Evolutionary conservation across 768 basidiomycete species (phyloP), one percentile per base, ranked within the genome.

Genomic region (Cystofilobasidium ferigula): DNA sequence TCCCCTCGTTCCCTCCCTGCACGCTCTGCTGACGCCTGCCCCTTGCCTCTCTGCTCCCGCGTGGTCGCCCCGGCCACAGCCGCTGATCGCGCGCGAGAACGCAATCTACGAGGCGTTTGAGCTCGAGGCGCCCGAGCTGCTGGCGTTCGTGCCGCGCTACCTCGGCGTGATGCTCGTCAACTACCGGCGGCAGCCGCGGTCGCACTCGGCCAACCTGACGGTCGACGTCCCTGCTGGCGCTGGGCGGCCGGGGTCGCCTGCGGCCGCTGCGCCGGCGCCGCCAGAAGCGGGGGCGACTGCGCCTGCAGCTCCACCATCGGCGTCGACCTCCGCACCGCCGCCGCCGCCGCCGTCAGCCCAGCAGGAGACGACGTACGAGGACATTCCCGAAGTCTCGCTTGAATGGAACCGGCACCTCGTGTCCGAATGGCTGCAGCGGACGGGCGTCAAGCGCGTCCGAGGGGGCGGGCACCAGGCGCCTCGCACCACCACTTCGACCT

Each of bases 141-240:
- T 98, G 5, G 86, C 83, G 18, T 99, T 90, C 73, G 95, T 97
- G 67, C 95, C 95, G n/a, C 86, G 93, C 51, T 99, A 99, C 76
- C 81, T 99, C 20, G 95, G 95, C 28, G 95, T 99, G 62, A 95
- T 99, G 91, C 82, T 98, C 47, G 94, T 99, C 71, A 94, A 87
- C 61, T 98, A 98, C 74, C 85, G 95, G 30, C 83, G 86, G 18
- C 87, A 90, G 0, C 77, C 75, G 1, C 76, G 73, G 0, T 70
- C 68, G 38, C 71, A 26, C 62, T 69, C 48, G 35, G 62, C 60
- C 63, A 64, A 40, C 40, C 45, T 53, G 28, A 36, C 48, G 34
- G 20, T 10, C 56, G 24, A 34, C 61, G 16, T 28, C 48, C 35
- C 20, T 9, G 12, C 24, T n/a, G n/a, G n/a, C n/a, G n/a, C n/a